Conservation (phyloP, 768 basidiomycete species). For the Suillus cothurnatus region DNA sequence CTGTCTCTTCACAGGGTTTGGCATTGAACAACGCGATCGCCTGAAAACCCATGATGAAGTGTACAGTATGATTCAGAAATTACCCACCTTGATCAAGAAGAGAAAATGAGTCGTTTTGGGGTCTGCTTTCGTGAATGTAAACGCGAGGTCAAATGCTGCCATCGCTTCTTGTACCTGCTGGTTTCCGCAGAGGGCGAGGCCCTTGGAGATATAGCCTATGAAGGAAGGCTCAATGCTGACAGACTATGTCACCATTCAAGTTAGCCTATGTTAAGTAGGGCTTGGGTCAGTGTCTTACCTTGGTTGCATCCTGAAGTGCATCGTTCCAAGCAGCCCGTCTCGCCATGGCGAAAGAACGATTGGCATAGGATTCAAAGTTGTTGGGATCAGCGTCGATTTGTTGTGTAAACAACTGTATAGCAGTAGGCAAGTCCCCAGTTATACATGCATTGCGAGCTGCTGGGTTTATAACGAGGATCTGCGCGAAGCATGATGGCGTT, state of each 20-base stretch:
- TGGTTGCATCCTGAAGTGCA: background rate
- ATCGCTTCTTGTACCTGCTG: background rate
- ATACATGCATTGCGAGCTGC: background rate
- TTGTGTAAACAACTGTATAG: background rate
- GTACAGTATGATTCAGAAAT: background rate
- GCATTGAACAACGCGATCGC: background rate
- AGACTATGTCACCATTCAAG: background rate
- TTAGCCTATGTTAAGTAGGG: background rate
- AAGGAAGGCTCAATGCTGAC: background rate
- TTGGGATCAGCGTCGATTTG: background rate
- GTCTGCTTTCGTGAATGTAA: background rate
- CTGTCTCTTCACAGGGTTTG: background rate
- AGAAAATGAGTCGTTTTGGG: background rate
- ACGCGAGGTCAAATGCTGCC: background rate
- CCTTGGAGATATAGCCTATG: background rate
- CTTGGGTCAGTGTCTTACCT: background rate
- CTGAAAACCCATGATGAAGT: background rate
- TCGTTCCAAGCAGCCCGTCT: background rate
- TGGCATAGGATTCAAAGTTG: background rate
- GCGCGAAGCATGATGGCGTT: background rate
- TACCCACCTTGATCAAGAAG: background rate
- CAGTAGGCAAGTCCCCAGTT: background rate
- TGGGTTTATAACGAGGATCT: background rate
- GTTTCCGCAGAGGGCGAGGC: background rate
- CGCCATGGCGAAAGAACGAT: background rate